Evolutionary conservation across 2,329 filamentous ascomycete genomes (phyloP).

Genomic region (Aspergillus vadensis): DNA sequence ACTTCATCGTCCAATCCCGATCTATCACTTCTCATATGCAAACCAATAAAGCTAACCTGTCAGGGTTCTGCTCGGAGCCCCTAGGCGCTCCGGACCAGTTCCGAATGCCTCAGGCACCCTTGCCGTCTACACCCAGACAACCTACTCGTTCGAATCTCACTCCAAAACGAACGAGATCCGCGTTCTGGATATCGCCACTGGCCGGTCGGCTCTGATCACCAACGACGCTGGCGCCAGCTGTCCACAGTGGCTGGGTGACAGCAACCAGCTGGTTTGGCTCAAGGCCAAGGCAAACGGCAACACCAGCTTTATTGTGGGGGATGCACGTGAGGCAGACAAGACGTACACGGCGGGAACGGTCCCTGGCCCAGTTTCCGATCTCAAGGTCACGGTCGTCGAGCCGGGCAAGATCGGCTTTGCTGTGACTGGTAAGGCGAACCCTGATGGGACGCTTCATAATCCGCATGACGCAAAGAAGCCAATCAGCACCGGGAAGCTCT

Average conservation of each 20-base stretch:
- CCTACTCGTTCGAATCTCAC: constrained; percentile 54
- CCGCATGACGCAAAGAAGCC: constrained; percentile 52
- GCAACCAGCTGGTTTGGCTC: constrained; percentile 50
- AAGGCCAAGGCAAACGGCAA: constrained; percentile 49
- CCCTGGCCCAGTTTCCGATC: constrained; percentile 48
- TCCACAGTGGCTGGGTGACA: constrained; percentile 50
- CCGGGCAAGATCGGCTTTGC: constrained; percentile 49
- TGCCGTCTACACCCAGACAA: constrained; percentile 50
- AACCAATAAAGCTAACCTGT: constrained; percentile 4
- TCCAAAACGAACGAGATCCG: constrained; percentile 50
- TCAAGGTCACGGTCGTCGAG: constrained; percentile 48
- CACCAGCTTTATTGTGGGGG: constrained; percentile 48
- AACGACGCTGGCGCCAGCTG: constrained; percentile 49
- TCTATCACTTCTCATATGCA: not conserved
- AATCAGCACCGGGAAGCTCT: constrained; percentile 49
- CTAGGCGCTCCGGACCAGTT: constrained; percentile 47
- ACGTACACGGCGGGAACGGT: constrained; percentile 50
- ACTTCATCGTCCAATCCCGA: not conserved
- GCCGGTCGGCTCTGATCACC: constrained; percentile 45
- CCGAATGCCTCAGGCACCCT: constrained; percentile 51
- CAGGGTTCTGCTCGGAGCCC: constrained; percentile 51
- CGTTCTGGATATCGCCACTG: constrained; percentile 46
- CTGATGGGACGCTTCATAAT: constrained; percentile 53
- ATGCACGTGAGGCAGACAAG: constrained; percentile 43
- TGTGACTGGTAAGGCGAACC: constrained; percentile 50